Evolutionary conservation across 2,329 filamentous ascomycete species (phyloP).

Genomic region (Hymenoscyphus fructigenus): DNA sequence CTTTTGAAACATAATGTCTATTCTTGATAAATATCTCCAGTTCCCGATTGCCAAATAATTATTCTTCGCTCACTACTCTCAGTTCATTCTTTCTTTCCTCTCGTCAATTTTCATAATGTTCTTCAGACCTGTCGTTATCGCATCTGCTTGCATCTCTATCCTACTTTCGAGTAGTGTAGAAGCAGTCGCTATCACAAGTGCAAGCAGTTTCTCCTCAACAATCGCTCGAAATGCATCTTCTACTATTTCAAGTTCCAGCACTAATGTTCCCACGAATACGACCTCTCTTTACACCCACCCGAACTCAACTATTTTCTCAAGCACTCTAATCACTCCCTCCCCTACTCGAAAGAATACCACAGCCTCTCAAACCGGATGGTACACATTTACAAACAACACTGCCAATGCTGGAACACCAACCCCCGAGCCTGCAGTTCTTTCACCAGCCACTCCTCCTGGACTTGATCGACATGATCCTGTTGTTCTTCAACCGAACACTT

Average conservation of each 20-base stretch:
- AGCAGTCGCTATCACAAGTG: slow-evolving; percentile 4
- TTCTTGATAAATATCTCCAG: background rate
- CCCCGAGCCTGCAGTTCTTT: slow-evolving; percentile 9
- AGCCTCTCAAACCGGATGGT: slow-evolving; percentile 4
- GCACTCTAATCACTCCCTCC: background rate
- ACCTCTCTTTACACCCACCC: background rate
- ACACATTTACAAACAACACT: slow-evolving; percentile 5
- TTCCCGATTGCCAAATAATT: background rate
- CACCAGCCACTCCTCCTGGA: slow-evolving; percentile 9
- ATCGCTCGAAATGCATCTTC: slow-evolving; percentile 3
- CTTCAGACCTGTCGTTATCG: background rate
- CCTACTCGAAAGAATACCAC: background rate
- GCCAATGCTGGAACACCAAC: slow-evolving; percentile 4
- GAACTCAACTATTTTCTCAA: slow-evolving; percentile 1
- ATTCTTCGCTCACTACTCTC: background rate
- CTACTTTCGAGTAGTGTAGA: background rate
- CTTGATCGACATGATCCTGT: slow-evolving; percentile 12
- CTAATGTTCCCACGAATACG: slow-evolving; percentile 1
- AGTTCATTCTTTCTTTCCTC: background rate
- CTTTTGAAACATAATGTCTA: background rate
- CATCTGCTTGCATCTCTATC: background rate
- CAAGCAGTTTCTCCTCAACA: slow-evolving; percentile 2
- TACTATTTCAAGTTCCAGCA: background rate
- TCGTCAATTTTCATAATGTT: slow-evolving; percentile 16
- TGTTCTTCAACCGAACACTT: slow-evolving; percentile 9